Base-by-base conservation (phyloP, 2,329 filamentous ascomycete species). In the Xylariaceae sp. region DNA sequence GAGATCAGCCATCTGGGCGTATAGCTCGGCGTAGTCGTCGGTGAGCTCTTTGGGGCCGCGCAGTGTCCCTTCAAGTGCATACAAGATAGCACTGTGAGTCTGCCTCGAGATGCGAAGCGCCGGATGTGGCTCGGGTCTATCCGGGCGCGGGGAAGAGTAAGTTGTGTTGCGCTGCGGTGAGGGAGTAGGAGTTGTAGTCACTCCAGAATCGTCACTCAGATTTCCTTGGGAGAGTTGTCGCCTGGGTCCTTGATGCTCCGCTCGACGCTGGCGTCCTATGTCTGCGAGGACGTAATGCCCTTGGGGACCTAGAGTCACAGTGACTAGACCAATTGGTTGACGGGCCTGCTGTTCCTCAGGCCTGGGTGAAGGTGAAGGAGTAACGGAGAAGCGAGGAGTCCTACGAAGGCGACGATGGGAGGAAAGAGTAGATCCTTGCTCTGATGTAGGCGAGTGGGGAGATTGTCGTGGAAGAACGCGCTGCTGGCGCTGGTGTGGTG, bases 1-100 rank as follows among this genome's bases (percentile, higher is more conserved):
- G 66, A 96, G 81, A 73, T 96, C 93, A 66, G 93, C 89, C 93
- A 99, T 98, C 68, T 86, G 85, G 65, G 93, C 90, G 82, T 90
- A 89, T 79, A 96, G 90, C 80, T 99, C 95, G 59, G 88, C 82
- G 65, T 88, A 77, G 74, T 96, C 92, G 20, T 89, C 83, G 7
- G 92, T 96, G 75, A 98, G 96, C 47, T 86, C 79, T 64, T 91
- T 84, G 2, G 93, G 92, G 45, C 88, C 84, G 65, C 93, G 89
- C 64, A 98, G 82, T 40, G 91, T 91, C 78, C 96, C 91, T 79
- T 98, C 93, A 54, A 98, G 85, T 40, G 92, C 87, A 79, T 90
- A 98, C 67, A 96, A 88, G 71, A 99, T 93, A 40, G 95, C 93
- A 73, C 89, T 90, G 62, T 91, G 90, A 45, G 91, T 96, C 63